Evolutionary conservation across 805 yeast genomes (phyloP), one percentile per base, ranked within the genome.

Genomic region (Kuraishia piskuri): DNA sequence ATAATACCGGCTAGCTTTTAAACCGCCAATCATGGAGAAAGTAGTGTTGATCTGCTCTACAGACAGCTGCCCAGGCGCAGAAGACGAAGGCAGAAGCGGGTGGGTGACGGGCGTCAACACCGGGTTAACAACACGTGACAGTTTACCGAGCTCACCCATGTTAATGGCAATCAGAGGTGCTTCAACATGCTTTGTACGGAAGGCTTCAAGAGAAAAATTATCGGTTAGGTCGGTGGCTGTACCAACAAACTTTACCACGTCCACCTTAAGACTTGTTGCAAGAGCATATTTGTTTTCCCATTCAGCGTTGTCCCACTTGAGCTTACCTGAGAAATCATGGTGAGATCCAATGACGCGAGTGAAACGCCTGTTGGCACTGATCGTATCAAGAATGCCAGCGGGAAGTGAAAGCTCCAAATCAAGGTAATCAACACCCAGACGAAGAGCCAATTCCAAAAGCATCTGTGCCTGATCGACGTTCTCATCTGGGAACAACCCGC

Each of bases 61-160:
- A 1, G 89, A 76, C 51, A 90, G 73, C 65, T 85, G 90, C 17
- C 95, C 95, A 3, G 90, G 89, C 0, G 94, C 91, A 36, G 92
- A 81, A n/a, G 83, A 75, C 53, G 74, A 71, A 10, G 90, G 88
- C 50, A 89, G 69, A n/a, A 69, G 61, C 17, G 73, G 76, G 59
- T 88, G 91, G 1, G 96, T 87, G 8, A 90, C 86, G 44, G 98
- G 97, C 0, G 97, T 91, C 59, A 91, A 72, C 2, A 86, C 53
- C 1, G 78, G 70, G 69, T 92, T 92, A 59, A 87, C 71, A 4
- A 89, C 88, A 57, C 95, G 78, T 1, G 96, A 86, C 55, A 90
- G 70, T 64, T 83, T 87, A 22, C 98, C 98, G 12, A 65, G 57
- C 45, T 73, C 78, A 8, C 94, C 86, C 87, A 86, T 83, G 66